Percentiles rank a stretch among this genome's conserved stretches.
These are phyloP conservation scores for Plenodomus tracheiphilus DNA, from an alignment of 2,329 filamentous ascomycete species.

Conservation along the genomic window DNA sequence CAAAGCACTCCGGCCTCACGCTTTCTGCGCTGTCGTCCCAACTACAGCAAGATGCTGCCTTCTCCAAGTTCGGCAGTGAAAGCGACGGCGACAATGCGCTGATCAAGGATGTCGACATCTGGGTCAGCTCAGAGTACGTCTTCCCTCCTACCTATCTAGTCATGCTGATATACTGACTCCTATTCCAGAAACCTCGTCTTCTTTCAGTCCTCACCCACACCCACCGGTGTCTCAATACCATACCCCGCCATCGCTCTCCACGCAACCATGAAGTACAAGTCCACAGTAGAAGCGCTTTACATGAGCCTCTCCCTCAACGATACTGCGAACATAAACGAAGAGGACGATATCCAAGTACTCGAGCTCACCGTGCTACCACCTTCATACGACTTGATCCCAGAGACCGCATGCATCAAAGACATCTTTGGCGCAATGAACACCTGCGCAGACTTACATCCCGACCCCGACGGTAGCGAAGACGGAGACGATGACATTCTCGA, in stretches of 20 bases:
- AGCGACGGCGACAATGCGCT: slow-evolving; percentile 32
- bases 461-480: slow-evolving; percentile 61
- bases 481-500: slow-evolving; percentile 55
- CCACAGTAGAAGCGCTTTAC: slow-evolving; percentile 37
- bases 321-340: slow-evolving; percentile 59
- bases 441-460: slow-evolving; percentile 77
- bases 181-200: slow-evolving; percentile 59
- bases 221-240: slow-evolving; percentile 68
- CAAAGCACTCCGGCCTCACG: slow-evolving; percentile 60
- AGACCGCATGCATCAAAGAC: slow-evolving; percentile 46
- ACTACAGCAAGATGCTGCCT: slow-evolving; percentile 52
- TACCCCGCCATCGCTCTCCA: slow-evolving; percentile 77
- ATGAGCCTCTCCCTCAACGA: slow-evolving; percentile 53
- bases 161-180: slow-evolving; percentile 1
- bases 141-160: not conserved
- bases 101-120: slow-evolving; percentile 49
- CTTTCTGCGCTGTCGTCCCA: slow-evolving; percentile 62
- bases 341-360: slow-evolving; percentile 65
- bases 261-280: slow-evolving; percentile 65
- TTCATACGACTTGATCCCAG: slow-evolving; percentile 24
- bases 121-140: slow-evolving; percentile 52
- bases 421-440: slow-evolving; percentile 72
- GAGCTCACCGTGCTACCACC: slow-evolving; percentile 69
- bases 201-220: slow-evolving; percentile 59
- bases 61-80: slow-evolving; percentile 49